These are phyloP conservation scores for Colletotrichum brevisporum DNA, from an alignment of 2,329 filamentous ascomycete genomes.

Conservation along the genomic window DNA sequence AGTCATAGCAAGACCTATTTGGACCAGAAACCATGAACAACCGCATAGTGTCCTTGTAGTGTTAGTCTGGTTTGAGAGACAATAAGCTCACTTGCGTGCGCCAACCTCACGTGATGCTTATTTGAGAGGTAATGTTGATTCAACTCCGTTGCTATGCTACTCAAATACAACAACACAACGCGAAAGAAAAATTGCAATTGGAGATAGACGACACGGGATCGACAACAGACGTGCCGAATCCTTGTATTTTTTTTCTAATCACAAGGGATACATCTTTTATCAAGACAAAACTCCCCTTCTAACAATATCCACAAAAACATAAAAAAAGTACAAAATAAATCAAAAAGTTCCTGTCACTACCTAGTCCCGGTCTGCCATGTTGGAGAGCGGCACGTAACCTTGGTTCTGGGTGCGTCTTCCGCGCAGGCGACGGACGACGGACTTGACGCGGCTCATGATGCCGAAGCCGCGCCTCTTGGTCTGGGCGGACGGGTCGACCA, in stretches of 20 bases:
- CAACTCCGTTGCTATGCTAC: slow-evolving; percentile 29
- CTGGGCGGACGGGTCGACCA: slow-evolving; percentile 79
- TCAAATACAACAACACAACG: background rate
- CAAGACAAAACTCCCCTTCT: background rate
- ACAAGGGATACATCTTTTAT: background rate
- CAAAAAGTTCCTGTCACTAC: background rate
- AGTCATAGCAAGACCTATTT: too few relatives aligned
- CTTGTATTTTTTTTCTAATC: slow-evolving; percentile 10
- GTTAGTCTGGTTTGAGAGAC: too few relatives aligned
- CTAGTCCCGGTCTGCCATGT: slow-evolving; percentile 57
- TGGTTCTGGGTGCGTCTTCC: slow-evolving; percentile 60
- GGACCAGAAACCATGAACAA: too few relatives aligned
- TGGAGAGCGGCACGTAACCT: slow-evolving; percentile 72
- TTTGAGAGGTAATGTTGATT: background rate
- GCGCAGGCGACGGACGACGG: slow-evolving; percentile 54
- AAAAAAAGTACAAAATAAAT: background rate
- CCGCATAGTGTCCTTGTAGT: too few relatives aligned
- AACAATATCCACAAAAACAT: slow-evolving; percentile 14
- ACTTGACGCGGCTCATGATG: slow-evolving; percentile 58
- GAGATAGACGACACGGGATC: background rate
- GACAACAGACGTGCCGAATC: background rate
- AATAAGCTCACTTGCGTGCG: too few relatives aligned
- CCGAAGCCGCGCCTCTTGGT: slow-evolving; percentile 64
- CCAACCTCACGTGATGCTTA: too few relatives aligned
- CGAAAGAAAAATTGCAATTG: too few relatives aligned